Percentiles rank a stretch among this genome's conserved stretches.
phyloP scores from a whole-genome alignment of 768 basidiomycete species.

The Termitomyces sp. region DNA sequence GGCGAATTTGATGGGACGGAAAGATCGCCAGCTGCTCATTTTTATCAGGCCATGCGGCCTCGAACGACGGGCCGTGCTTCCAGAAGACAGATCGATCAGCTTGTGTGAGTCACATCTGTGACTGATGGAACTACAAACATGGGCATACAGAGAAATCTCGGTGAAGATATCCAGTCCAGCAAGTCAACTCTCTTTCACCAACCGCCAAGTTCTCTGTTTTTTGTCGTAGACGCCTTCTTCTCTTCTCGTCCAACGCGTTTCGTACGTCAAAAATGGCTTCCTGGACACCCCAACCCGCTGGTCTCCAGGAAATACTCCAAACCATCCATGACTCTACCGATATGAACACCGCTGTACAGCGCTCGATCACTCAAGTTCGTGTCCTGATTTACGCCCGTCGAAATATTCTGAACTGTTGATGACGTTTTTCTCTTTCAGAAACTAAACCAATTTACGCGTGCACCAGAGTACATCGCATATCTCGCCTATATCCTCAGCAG shows the following conservation, averaged over 20 bases:
- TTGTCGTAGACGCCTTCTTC: constrained; percentile 15
- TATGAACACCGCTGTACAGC: constrained; percentile 69
- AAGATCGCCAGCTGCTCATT: not conserved
- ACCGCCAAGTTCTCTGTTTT: constrained; percentile 20
- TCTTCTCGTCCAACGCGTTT: constrained; percentile 31
- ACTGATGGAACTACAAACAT: constrained; percentile 11
- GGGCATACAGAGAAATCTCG: constrained; percentile 19
- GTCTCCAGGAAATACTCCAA: constrained; percentile 86
- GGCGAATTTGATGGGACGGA: not conserved
- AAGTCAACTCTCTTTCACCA: constrained; percentile 8
- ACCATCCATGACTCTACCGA: constrained; percentile 91
- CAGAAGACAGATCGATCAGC: constrained; percentile 9
- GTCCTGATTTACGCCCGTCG: constrained; percentile 13
- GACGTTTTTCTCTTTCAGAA: constrained; percentile 42
- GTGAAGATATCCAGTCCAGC: constrained; percentile 15
- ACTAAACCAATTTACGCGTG: constrained; percentile 81
- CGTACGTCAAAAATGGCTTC: constrained; percentile 47
- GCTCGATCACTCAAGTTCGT: constrained; percentile 75
- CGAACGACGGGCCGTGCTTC: constrained; percentile 1
- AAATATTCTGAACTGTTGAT: constrained; percentile 16
- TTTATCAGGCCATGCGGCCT: not conserved
- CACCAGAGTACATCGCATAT: constrained; percentile 94
- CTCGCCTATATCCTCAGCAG: constrained; percentile 88
- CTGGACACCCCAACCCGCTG: constrained; percentile 83
- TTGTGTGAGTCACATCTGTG: constrained; percentile 14